A percentile compares a stretch with the other conserved stretches of the same genome.
phyloP scores from a whole-genome alignment of 106 monocot genomes.

The Agapanthus africanus region DNA sequence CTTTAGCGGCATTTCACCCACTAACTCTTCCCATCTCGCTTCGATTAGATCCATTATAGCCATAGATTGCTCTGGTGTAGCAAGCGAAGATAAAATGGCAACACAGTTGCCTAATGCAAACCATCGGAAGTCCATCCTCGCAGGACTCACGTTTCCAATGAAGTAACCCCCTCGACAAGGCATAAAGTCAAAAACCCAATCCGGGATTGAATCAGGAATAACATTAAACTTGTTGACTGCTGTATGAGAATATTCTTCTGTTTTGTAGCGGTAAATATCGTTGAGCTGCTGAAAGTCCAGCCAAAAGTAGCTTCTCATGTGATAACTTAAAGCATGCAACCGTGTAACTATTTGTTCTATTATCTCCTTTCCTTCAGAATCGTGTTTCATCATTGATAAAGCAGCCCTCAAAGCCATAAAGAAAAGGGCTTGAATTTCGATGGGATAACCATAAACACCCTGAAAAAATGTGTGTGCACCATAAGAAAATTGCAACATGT shows the following conservation, averaged over 20 bases:
- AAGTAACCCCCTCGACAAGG: slow-evolving; percentile 67
- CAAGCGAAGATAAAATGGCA: slow-evolving; percentile 74
- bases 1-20: slow-evolving; percentile 80
- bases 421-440: slow-evolving; percentile 88
- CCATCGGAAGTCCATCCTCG: slow-evolving; percentile 87
- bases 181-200: slow-evolving; percentile 92
- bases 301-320: slow-evolving; percentile 85
- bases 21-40: slow-evolving; percentile 70
- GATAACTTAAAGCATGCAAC: slow-evolving; percentile 66
- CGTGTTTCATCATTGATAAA: slow-evolving; percentile 56
- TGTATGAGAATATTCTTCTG: slow-evolving; percentile 84
- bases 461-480: slow-evolving; percentile 13
- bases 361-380: slow-evolving; percentile 69
- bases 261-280: slow-evolving; percentile 73
- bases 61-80: slow-evolving; percentile 63
- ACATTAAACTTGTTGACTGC: slow-evolving; percentile 90
- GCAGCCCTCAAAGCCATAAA: slow-evolving; percentile 71
- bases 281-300: slow-evolving; percentile 79
- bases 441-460: slow-evolving; percentile 84
- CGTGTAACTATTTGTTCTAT: slow-evolving; percentile 61
- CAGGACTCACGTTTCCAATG: slow-evolving; percentile 73
- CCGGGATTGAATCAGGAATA: slow-evolving; percentile 82
- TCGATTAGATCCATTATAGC: slow-evolving; percentile 94
- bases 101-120: slow-evolving; percentile 74
- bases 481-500: background rate